Base-by-base conservation (phyloP, 768 basidiomycete species). In the Suillus decipiens region DNA sequence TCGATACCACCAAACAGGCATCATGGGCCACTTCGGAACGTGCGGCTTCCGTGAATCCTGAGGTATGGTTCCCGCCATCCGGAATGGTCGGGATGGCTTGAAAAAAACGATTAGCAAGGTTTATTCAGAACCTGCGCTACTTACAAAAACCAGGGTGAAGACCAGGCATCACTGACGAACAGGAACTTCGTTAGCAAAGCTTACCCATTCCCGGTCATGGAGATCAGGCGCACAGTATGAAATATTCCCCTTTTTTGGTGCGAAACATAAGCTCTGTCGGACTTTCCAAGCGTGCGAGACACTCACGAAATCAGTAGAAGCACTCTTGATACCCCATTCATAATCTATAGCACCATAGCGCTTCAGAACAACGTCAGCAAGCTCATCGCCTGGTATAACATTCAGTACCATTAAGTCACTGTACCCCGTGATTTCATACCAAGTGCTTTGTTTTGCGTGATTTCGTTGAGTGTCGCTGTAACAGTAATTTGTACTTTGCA, bases 291-390 rank as follows among this genome's bases (percentile, higher is more conserved):
- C 10, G 36, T 39, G 41, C 41, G 54, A 10, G n/a, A 31, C 9
- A 75, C 87, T 78, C 67, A 89, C 90, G 67, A 92, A 92, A 71
- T 91, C 90, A 5, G 90, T 91, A 7, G 89, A 91, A 5, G 88
- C 90, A 51, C 82, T 81, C 36, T 77, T 77, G 68, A 87, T 86
- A 37, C 89, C 85, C 80, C 84, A 85, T 63, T 81, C 80, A 66
- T 85, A 83, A 69, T 87, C 84, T 54, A 87, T 77, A 1, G 77
- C 72, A 1, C 86, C 88, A 62, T 84, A 87, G 63, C 83, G 83
- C 61, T 81, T 83, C 19, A 81, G 73, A 33, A 83, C 78, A 42
- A 88, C 77, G 42, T 81, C 80, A 0, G 84, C 85, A 51, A 89
- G 86, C 69, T 87, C 86, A n/a, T 81, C 81, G 5, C 85, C 89